These are phyloP conservation scores for Corylus avellana DNA, from an alignment of 306 rosid species.

Conservation along the genomic window DNA sequence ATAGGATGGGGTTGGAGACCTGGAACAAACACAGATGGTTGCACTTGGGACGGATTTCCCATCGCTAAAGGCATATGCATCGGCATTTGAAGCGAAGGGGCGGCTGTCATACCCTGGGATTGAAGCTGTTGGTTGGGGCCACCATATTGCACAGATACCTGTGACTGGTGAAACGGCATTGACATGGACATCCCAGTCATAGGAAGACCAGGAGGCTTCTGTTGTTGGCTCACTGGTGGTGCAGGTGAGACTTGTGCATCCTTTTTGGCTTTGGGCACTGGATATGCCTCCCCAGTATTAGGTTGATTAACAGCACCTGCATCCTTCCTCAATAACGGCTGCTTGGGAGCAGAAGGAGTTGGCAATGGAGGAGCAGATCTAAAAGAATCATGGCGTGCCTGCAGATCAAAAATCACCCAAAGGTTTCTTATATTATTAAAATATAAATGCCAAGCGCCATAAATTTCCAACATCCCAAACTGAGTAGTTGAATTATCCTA, in stretches of 20 bases:
- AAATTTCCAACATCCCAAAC: slow-evolving; percentile 4
- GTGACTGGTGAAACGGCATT: slow-evolving; percentile 67
- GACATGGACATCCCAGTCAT: slow-evolving; percentile 68
- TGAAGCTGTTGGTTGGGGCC: slow-evolving; percentile 79
- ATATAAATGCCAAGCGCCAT: slow-evolving; percentile 5
- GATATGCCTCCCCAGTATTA: slow-evolving; percentile 47
- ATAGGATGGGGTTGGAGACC: slow-evolving; percentile 77
- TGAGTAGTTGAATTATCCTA: not conserved
- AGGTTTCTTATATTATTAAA: slow-evolving; percentile 8
- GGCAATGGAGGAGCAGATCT: slow-evolving; percentile 60
- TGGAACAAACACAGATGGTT: slow-evolving; percentile 63
- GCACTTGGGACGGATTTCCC: slow-evolving; percentile 77
- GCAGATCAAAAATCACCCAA: slow-evolving; percentile 31
- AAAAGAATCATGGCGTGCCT: slow-evolving; percentile 68
- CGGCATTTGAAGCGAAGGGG: slow-evolving; percentile 69
- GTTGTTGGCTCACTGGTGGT: slow-evolving; percentile 55
- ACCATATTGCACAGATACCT: slow-evolving; percentile 68
- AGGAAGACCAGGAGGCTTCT: slow-evolving; percentile 61
- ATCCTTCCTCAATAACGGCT: slow-evolving; percentile 68
- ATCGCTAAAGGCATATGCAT: slow-evolving; percentile 58
- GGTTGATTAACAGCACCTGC: slow-evolving; percentile 46
- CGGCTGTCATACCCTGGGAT: slow-evolving; percentile 69
- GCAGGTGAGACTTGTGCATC: slow-evolving; percentile 53
- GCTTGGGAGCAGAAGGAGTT: slow-evolving; percentile 71
- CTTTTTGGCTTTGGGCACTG: slow-evolving; percentile 48